Evolutionary conservation across 2,329 filamentous ascomycete genomes (phyloP), one percentile per base, ranked within the genome.

Genomic region (Chrysosporium queenslandicum): DNA sequence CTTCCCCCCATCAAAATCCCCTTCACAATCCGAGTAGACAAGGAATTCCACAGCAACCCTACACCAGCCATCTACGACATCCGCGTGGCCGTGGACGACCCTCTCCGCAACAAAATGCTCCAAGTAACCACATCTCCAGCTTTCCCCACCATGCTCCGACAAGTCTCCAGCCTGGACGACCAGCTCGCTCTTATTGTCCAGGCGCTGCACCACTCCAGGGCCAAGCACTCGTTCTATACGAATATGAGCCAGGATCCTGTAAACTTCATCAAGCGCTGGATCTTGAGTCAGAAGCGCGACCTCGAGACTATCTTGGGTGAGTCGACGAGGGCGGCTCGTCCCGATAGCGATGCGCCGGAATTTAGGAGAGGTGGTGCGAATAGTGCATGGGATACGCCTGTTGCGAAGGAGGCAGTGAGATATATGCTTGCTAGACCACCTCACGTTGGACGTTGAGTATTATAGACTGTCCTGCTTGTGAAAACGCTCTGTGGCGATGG

Each of bases 1-100:
- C 78, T 96, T 1, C 82, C 87, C 4, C 89, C 92, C 0, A 79
- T 96, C 63, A 83, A 85, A 62, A 79, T 98, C 30, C 78, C 82
- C 20, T 98, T 96, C 73, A 98, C 90, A 7, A 92, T 98, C 65
- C 87, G 91, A 54, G 86, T 96, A 37, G 92, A 98, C 67, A 78
- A 87, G 62, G 81, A 83, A 7, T 91, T 90, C 63, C 84, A 91
- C 64, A 82, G 81, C 59, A 72, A 82, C 52, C 84, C 87, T 3
- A 75, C 80, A 48, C 83, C 87, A 0, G 96, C 90, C 4, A 76
- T 97, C 60, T 96, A 96, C 72, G 91, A 97, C 68, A 77, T 98
- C 45, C 83, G 83, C 60, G 86, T 98, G 42, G 78, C 82, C 1
- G 78, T 95, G 14, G 87, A 94, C 60, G 88, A 95, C 64, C 87